Evolutionary conservation across 2,329 filamentous ascomycete genomes (phyloP).

Genomic region (Nemania sp.): DNA sequence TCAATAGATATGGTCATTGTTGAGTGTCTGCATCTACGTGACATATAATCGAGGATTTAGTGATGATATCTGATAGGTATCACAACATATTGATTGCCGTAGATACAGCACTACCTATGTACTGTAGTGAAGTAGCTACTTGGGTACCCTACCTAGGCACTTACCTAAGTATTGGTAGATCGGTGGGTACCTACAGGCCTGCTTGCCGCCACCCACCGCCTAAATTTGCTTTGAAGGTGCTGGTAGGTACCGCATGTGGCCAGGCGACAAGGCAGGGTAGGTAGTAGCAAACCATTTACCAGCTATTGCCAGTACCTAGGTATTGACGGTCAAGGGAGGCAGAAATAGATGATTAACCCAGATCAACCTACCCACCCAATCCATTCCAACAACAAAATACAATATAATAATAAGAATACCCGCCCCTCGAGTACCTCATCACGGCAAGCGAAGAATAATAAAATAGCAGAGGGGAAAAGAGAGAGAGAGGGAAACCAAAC

Average conservation of each 20-base stretch:
- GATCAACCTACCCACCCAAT: neutral
- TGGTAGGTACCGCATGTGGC: neutral
- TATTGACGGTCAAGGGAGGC: slow-evolving; percentile 1
- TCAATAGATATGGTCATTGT: no score
- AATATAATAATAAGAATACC: neutral
- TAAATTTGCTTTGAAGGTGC: neutral
- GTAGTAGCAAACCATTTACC: neutral
- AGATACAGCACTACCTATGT: no score
- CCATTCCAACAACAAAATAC: neutral
- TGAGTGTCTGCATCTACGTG: no score
- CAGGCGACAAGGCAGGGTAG: neutral
- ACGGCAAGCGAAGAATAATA: neutral
- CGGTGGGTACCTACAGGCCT: neutral
- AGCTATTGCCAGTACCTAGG: neutral
- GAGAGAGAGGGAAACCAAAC: neutral
- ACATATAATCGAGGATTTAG: no score
- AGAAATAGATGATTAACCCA: neutral
- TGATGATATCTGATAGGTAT: no score
- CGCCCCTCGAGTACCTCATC: neutral
- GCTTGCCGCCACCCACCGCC: slow-evolving; percentile 4
- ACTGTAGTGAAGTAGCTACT: no score
- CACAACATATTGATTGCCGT: no score
- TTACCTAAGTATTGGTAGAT: no score
- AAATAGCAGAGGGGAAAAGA: neutral
- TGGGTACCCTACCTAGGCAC: no score